Conservation (phyloP, 208 protist genomes). For the Lotmaria passim region DNA sequence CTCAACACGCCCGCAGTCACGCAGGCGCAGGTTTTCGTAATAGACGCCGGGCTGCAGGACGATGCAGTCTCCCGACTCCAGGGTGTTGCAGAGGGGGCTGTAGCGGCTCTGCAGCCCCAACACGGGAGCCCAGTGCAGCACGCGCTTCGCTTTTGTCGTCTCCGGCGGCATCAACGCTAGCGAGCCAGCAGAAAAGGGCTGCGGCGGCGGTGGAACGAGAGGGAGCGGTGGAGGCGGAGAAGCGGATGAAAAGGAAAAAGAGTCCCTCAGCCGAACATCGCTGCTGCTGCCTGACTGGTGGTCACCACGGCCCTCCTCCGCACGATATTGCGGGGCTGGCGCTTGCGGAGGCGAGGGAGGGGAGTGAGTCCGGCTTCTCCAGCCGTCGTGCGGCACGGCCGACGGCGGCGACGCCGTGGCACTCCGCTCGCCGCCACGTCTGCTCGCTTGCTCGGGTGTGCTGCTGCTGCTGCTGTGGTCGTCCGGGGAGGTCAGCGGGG, state of each 20-base stretch:
- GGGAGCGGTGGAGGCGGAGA: background rate
- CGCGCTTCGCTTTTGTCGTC: slow-evolving; percentile 1
- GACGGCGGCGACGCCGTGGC: background rate
- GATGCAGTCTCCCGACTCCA: slow-evolving; percentile 36
- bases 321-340: background rate
- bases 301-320: background rate
- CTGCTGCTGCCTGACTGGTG: background rate
- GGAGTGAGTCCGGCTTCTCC: too few relatives aligned
- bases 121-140: slow-evolving; percentile 20
- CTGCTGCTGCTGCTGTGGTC: background rate
- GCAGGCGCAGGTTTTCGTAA: slow-evolving; percentile 51
- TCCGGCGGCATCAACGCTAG: background rate
- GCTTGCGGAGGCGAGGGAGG: background rate
- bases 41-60: slow-evolving; percentile 69
- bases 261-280: too few relatives aligned
- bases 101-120: slow-evolving; percentile 7
- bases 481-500: slow-evolving; percentile 19
- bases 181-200: background rate
- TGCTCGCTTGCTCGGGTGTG: slow-evolving; percentile 1
- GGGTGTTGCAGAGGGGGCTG: background rate
- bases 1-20: slow-evolving; percentile 43
- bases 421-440: background rate
- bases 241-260: background rate
- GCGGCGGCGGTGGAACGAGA: background rate
- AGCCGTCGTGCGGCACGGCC: background rate